Conservation (phyloP, 2,329 filamentous ascomycete genomes). For the Aspergillus sp. region DNA sequence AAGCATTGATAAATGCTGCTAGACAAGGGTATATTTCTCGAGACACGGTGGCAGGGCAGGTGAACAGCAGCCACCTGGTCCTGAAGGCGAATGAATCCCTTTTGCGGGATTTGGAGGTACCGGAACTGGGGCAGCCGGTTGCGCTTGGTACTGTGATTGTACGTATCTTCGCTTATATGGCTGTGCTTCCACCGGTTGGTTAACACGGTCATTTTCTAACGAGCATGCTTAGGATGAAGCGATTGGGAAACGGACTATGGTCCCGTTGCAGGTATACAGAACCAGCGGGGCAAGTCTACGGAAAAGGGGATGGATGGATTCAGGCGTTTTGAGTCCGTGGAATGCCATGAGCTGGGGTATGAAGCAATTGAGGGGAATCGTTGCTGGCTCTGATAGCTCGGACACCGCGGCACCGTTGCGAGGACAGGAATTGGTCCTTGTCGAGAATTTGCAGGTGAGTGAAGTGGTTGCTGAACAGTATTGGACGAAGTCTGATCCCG, state of each 20-base stretch:
- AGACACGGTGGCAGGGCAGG: constrained; percentile 15
- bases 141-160: constrained; percentile 70
- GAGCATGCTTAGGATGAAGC: constrained; percentile 53
- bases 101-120: constrained; percentile 63
- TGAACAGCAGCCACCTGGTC: constrained; percentile 43
- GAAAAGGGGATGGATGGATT: constrained; percentile 53
- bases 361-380: constrained; percentile 54
- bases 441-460: constrained; percentile 53
- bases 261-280: constrained; percentile 65
- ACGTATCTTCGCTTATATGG: constrained; percentile 15
- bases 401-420: constrained; percentile 30
- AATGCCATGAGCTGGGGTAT: constrained; percentile 68
- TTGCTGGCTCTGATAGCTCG: constrained; percentile 40
- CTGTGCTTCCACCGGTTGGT: not conserved
- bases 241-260: constrained; percentile 59
- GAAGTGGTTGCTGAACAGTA: not conserved
- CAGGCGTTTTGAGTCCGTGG: constrained; percentile 53
- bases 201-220: not conserved
- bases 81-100: constrained; percentile 56
- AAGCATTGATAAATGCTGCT: constrained; percentile 63
- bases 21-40: constrained; percentile 54
- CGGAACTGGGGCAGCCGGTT: constrained; percentile 72
- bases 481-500: constrained; percentile 13
- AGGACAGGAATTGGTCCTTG: constrained; percentile 40
- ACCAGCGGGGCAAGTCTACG: constrained; percentile 63